Evolutionary conservation across 176 grass and related monocot species (phyloP).

Genomic region (Puccinellia tenuiflora): DNA sequence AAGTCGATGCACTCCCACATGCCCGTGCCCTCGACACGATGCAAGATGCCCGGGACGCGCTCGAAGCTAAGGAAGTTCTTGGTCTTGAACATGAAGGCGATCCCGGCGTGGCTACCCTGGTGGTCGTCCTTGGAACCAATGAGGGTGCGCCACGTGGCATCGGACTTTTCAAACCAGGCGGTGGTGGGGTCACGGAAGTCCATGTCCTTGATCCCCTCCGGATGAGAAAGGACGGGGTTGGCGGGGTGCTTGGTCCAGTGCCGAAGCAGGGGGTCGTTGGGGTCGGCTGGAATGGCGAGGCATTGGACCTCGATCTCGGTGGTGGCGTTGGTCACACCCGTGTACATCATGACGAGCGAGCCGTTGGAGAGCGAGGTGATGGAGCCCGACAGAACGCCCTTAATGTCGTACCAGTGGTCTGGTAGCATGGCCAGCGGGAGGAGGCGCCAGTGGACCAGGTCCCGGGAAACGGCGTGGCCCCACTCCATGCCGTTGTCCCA

Average conservation of each 20-base stretch:
- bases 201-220: too few species aligned
- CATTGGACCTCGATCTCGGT: background rate
- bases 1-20: background rate
- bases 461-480: background rate
- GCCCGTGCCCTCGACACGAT: background rate
- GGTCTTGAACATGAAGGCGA: background rate
- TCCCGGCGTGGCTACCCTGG: background rate
- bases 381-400: background rate
- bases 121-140: background rate
- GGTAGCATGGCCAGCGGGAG: background rate
- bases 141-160: background rate
- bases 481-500: background rate
- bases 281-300: background rate
- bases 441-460: background rate
- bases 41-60: background rate
- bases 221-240: background rate
- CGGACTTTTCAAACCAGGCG: background rate
- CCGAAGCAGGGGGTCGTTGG: background rate
- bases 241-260: background rate
- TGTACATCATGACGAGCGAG: background rate
- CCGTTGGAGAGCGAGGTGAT: background rate
- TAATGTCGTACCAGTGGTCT: background rate
- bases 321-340: background rate
- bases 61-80: background rate
- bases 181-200: background rate